These are phyloP conservation scores for Leccinum disarticulatum DNA, from an alignment of 768 basidiomycete genomes.

Conservation along the genomic window DNA sequence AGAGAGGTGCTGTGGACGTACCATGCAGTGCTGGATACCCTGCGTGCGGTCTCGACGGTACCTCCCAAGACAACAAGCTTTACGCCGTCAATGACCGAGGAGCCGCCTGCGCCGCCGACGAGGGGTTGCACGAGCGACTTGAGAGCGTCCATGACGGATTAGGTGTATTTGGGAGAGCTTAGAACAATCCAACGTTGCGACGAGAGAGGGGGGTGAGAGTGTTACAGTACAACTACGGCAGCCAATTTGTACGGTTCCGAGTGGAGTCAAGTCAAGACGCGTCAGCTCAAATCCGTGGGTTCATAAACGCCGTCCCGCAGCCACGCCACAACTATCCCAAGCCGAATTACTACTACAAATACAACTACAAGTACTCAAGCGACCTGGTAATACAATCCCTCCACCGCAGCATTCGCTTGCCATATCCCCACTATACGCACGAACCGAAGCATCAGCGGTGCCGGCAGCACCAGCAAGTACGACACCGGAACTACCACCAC, in stretches of 20 bases:
- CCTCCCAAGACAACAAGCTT: slow-evolving; percentile 89
- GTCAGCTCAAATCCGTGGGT: slow-evolving; percentile 32
- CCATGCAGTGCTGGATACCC: slow-evolving; percentile 84
- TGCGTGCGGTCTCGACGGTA: slow-evolving; percentile 82
- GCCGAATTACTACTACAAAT: slow-evolving; percentile 6
- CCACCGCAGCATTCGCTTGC: slow-evolving; percentile 83
- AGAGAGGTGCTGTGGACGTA: slow-evolving; percentile 32
- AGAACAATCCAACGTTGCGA: slow-evolving; percentile 40
- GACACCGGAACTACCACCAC: slow-evolving; percentile 57
- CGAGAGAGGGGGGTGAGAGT: slow-evolving; percentile 18
- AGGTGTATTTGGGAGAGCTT: slow-evolving; percentile 23
- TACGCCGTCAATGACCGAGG: slow-evolving; percentile 83
- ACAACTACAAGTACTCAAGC: slow-evolving; percentile 14
- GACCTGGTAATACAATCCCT: slow-evolving; percentile 54
- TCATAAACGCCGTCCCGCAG: slow-evolving; percentile 20
- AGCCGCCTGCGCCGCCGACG: slow-evolving; percentile 70
- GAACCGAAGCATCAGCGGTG: slow-evolving; percentile 64
- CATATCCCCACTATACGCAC: slow-evolving; percentile 69
- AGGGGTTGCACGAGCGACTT: slow-evolving; percentile 81
- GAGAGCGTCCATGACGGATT: slow-evolving; percentile 66
- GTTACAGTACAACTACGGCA: slow-evolving; percentile 13
- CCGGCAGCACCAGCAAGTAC: slow-evolving; percentile 61
- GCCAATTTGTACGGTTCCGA: neutral
- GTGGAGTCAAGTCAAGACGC: slow-evolving; percentile 38
- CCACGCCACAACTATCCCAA: slow-evolving; percentile 33